Evolutionary conservation across 2,329 filamentous ascomycete genomes (phyloP), one percentile per base, ranked within the genome.

Genomic region (Zymoseptoria brevis): DNA sequence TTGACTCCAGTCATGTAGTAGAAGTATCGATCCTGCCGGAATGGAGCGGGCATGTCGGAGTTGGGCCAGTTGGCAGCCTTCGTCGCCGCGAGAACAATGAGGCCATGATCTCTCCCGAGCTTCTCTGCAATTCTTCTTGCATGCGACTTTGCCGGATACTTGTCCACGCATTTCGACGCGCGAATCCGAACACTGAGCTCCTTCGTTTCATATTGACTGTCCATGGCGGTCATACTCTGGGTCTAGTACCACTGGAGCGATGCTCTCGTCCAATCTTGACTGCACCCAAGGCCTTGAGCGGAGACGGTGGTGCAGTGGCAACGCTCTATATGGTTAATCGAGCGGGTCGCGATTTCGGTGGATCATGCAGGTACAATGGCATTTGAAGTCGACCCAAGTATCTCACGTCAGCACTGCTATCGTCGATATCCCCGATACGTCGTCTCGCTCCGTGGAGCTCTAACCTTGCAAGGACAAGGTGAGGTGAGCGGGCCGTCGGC

Each of bases 1-100:
- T 86, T 82, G 71, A 86, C 95, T 67, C 94, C 94, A 22, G 90
- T 93, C 51, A 97, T 80, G 75, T 99, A 99, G 83, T 89, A 96
- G 78, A 99, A 99, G 74, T 86, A 89, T 57, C 94, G 87, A 63
- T 69, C 71, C 26, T 80, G 91, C 85, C 90, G 83, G 74, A 96
- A 96, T 11, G 85, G 90, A 68, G 87, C 83, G 7, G 87, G 81
- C 71, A 88, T 85, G 74, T 97, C 93, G 70, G 89, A 93, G 74
- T 97, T 90, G 74, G 77, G 65, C 58, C 62, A 70, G 55, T 65
- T 60, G 9, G 29, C 54, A 11, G 60, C 57, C 19, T 59, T 59
- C 13, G 64, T 66, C 13, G 86, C 88, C 77, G 96, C 90, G 35
- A 97, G 80, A 70, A 96, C 96, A 57, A 99, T 81, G 16, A 93